These are phyloP conservation scores for Rosa multiflora DNA, from an alignment of 306 rosid species.

Conservation along the genomic window DNA sequence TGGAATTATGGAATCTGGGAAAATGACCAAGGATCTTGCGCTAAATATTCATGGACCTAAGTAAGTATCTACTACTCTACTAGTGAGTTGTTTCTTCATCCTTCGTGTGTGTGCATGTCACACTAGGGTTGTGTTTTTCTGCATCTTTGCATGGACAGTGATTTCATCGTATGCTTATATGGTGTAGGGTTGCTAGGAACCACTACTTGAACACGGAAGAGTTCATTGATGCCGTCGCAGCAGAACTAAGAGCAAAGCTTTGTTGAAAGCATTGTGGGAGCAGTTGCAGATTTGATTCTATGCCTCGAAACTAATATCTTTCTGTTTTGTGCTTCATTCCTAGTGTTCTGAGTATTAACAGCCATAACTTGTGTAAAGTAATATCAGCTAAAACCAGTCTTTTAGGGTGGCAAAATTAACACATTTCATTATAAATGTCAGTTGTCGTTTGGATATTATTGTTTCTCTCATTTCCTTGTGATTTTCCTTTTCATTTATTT, in stretches of 20 bases:
- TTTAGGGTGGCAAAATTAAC: too few species aligned
- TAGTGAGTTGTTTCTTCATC: not conserved
- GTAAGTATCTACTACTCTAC: conserved; percentile 38
- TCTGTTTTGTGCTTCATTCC: not conserved
- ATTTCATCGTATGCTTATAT: conserved; percentile 10
- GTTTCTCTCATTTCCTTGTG: too few species aligned
- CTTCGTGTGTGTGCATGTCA: not conserved
- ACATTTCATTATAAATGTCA: too few species aligned
- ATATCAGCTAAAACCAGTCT: too few species aligned
- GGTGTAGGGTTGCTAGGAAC: conserved; percentile 65
- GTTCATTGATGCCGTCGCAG: conserved; percentile 86
- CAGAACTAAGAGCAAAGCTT: conserved; percentile 54
- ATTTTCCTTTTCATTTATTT: too few species aligned
- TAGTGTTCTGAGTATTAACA: too few species aligned
- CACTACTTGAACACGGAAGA: conserved; percentile 80
- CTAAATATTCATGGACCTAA: conserved; percentile 79
- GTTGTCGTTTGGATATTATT: too few species aligned
- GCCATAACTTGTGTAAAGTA: too few species aligned
- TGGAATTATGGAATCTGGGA: conserved; percentile 77
- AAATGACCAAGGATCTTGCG: conserved; percentile 99
- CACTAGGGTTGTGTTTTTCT: too few species aligned
- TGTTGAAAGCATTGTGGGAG: conserved; percentile 34
- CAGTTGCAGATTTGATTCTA: not conserved
- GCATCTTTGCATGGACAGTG: conserved; percentile 6
- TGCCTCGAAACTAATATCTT: not conserved